Evolutionary conservation across 768 basidiomycete species (phyloP).

Genomic region (Trametes cingulata): DNA sequence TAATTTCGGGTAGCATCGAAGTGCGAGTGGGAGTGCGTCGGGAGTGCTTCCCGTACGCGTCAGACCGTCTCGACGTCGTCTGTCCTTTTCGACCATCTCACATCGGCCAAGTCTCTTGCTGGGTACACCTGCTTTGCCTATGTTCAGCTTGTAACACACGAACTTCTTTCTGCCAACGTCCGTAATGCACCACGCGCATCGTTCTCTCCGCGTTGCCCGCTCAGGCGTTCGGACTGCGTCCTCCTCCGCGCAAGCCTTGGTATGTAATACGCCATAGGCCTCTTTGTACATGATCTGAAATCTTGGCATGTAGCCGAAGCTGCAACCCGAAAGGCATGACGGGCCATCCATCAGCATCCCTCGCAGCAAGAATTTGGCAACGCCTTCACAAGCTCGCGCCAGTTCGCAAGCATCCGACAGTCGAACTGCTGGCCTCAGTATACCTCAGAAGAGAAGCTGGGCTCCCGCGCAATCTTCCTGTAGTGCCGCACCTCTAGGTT

Average conservation of each 20-base stretch:
- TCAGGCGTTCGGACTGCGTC: conserved; percentile 22
- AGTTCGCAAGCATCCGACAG: background rate
- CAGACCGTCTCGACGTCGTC: too few species aligned
- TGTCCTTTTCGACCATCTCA: too few species aligned
- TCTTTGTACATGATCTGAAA: background rate
- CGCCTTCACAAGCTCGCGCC: background rate
- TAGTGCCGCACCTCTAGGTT: background rate
- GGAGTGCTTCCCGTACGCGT: too few species aligned
- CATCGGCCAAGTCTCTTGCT: too few species aligned
- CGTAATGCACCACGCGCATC: conserved; percentile 25
- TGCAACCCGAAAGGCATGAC: background rate
- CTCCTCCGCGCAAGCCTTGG: conserved; percentile 24
- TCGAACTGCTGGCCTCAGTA: background rate
- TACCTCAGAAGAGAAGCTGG: conserved; percentile 6
- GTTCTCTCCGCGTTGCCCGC: conserved; percentile 21
- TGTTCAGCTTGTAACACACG: background rate
- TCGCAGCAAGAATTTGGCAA: conserved; percentile 18
- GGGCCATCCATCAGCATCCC: conserved; percentile 1
- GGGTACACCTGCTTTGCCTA: background rate
- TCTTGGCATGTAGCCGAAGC: conserved; percentile 7
- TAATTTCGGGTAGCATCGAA: too few species aligned
- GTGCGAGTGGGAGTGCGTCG: too few species aligned
- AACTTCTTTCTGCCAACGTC: too few species aligned
- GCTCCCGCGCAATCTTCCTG: background rate
- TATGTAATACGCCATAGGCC: conserved; percentile 1